phyloP scores from a whole-genome alignment of 2,329 filamentous ascomycete species.

The Penicillium griseofulvum region DNA sequence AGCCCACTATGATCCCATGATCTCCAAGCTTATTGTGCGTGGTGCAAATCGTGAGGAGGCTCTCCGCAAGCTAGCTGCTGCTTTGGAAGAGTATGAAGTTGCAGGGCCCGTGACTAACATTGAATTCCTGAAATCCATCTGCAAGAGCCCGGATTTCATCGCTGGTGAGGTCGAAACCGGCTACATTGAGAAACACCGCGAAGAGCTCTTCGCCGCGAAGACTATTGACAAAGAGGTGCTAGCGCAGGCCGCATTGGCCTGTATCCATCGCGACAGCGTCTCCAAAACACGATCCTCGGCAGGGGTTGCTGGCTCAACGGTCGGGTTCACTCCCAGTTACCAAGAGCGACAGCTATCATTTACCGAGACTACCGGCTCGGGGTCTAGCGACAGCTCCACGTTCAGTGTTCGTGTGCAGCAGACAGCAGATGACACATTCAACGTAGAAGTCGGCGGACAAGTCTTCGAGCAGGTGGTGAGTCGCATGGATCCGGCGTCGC shows the following conservation, averaged over 20 bases:
- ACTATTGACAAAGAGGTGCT: constrained; percentile 69
- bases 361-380: constrained; percentile 47
- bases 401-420: constrained; percentile 54
- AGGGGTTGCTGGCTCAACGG: constrained; percentile 33
- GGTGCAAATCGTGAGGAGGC: constrained; percentile 75
- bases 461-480: constrained; percentile 48
- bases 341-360: constrained; percentile 63
- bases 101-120: constrained; percentile 93
- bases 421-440: constrained; percentile 48
- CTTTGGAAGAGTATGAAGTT: constrained; percentile 85
- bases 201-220: constrained; percentile 70
- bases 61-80: constrained; percentile 75
- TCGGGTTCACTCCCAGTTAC: constrained; percentile 62
- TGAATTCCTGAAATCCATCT: constrained; percentile 89
- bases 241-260: constrained; percentile 79
- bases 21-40: constrained; percentile 92
- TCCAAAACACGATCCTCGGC: constrained; percentile 23
- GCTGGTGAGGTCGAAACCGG: constrained; percentile 89
- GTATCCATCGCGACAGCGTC: constrained; percentile 55
- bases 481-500: constrained; percentile 45
- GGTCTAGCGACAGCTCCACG: constrained; percentile 36
- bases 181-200: constrained; percentile 85
- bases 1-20: constrained; percentile 97
- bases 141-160: constrained; percentile 76
- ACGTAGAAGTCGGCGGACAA: constrained; percentile 46